These are phyloP conservation scores for Chlamydomonas eustigma DNA, from an alignment of 139 green algal genomes.

Conservation along the genomic window DNA sequence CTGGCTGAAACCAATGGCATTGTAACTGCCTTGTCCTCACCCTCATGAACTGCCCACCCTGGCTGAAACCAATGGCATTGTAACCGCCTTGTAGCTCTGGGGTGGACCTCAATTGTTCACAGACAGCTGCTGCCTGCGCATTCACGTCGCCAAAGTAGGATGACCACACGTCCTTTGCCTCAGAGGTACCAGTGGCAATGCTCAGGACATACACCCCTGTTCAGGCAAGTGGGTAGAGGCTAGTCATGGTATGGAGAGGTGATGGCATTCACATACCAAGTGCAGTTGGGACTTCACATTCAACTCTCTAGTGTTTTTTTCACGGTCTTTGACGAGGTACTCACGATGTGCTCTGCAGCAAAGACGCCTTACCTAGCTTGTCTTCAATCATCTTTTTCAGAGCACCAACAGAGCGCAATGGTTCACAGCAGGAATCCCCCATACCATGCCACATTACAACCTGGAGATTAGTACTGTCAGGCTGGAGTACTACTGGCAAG, in stretches of 20 bases:
- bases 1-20: constrained; percentile 83
- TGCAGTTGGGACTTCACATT: no score
- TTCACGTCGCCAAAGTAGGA: constrained; percentile 54
- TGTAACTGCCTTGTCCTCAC: no score
- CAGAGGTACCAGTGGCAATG: constrained; percentile 53
- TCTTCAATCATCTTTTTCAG: constrained; percentile 48
- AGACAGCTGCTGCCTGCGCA: not conserved
- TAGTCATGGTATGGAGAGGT: no score
- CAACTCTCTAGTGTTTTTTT: no score
- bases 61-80: constrained; percentile 81
- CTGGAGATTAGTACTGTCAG: no score
- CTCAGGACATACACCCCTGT: constrained; percentile 73
- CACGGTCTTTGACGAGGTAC: no score
- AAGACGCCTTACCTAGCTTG: constrained; percentile 44
- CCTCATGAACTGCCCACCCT: constrained; percentile 85
- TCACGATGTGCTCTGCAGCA: no score
- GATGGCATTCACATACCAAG: no score
- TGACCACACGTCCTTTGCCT: constrained; percentile 38
- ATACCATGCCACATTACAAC: constrained; percentile 48
- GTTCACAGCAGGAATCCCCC: constrained; percentile 64
- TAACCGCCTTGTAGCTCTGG: constrained; percentile 44
- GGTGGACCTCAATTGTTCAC: constrained; percentile 2
- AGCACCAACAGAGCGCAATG: constrained; percentile 39
- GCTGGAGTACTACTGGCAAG: no score
- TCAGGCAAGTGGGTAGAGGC: no score